Base-by-base conservation (phyloP, 345 rosid genomes). In the Linum lewisii region DNA sequence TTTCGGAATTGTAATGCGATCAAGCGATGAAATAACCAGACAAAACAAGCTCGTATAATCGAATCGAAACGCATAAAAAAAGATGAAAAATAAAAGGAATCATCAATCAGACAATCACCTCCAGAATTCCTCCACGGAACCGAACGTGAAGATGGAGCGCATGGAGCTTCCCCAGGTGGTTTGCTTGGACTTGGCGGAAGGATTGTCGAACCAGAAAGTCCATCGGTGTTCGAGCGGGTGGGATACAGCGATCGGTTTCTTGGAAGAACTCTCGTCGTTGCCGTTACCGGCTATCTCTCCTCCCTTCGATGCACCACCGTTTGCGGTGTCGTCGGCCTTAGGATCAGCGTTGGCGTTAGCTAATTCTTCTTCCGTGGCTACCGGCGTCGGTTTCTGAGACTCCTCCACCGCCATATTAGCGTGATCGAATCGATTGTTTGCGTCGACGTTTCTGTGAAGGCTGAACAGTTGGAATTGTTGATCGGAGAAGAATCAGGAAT, bases 131-230 rank as follows among this genome's bases (percentile, higher is more conserved):
- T 89, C 90, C 19, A 80, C 90, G 14, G 96, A 72, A 2, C 84
- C 64, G 51, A 93, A 90, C 0, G 90, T 87, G 53, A 68, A 82
- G 34, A 93, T 78, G 57, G 92, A 68, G 63, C 83, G 85, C 75
- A 87, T 77, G 24, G 92, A 75, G 53, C 78, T 82, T n/a, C 92
- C 99, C 97, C 96, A 90, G 34, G 71, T 32, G 51, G 72, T 51
- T 61, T 80, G 92, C 60, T 74, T 90, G 5, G 68, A 45, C 75
- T 81, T 93, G 16, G 76, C 81, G 21, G 71, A 59, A 2, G 84
- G 87, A 56, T 78, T 84, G 63, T 89, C 92, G 57, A 85, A 90
- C 97, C 99, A 90, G 69, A 90, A 87, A 24, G 97, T 90, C 99
- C 97, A 90, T 0, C 81, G 73, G 57, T 90, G 88, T 65, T 93